A percentile compares a stretch with the other conserved stretches of the same genome.
phyloP scores from a whole-genome alignment of 2,329 filamentous ascomycete species.

The Magnaporthales sp. region DNA sequence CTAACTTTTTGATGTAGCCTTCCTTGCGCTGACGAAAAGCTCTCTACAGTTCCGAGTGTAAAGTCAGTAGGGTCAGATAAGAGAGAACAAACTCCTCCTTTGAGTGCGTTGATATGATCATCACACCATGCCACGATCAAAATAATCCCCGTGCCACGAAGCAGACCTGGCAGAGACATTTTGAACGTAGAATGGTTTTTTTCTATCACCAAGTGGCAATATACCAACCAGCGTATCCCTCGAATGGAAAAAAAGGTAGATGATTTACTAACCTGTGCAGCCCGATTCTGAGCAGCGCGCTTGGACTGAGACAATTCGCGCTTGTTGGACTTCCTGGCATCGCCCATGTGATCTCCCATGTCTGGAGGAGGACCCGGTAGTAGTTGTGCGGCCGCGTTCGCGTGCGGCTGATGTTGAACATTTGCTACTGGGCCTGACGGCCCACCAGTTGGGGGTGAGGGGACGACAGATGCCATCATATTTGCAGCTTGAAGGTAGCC shows the following conservation, averaged over 20 bases:
- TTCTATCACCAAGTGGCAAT: neutral
- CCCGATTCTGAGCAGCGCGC: constrained; percentile 90
- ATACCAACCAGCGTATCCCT: neutral
- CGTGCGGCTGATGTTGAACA: constrained; percentile 17
- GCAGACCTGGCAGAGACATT: no score
- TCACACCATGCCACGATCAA: neutral
- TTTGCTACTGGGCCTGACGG: constrained; percentile 20
- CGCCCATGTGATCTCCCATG: constrained; percentile 25
- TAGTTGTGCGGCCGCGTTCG: constrained; percentile 9
- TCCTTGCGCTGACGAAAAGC: constrained; percentile 97
- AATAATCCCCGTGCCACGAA: no score
- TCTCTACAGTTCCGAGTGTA: constrained; percentile 46
- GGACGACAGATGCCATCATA: constrained; percentile 23
- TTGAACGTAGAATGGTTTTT: no score
- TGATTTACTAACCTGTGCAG: constrained; percentile 69
- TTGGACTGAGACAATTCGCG: constrained; percentile 92
- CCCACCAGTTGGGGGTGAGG: neutral
- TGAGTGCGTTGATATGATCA: neutral
- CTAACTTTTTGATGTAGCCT: constrained; percentile 94
- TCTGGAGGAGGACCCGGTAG: constrained; percentile 6
- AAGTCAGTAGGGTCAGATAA: constrained; percentile 10
- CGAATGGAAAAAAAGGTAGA: neutral
- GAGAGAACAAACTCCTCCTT: neutral
- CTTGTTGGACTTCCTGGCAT: constrained; percentile 67
- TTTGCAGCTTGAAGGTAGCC: constrained; percentile 18